Base-by-base conservation (phyloP, 2,329 filamentous ascomycete genomes). In the Venturia aucupariae region DNA sequence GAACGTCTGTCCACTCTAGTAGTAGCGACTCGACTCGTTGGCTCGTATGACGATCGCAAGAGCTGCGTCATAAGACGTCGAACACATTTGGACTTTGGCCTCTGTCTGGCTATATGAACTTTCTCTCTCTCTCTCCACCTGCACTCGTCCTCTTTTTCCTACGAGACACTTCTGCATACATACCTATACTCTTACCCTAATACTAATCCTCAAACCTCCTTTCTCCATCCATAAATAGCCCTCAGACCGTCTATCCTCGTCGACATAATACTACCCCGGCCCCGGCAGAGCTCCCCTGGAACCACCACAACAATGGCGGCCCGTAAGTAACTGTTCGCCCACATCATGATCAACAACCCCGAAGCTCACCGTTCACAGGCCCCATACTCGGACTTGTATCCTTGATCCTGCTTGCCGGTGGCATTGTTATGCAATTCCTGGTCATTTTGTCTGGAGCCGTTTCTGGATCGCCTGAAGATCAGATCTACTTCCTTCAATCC, bases 401-500 rank as follows among this genome's bases (percentile, higher is more conserved):
- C 72, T 77, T 89, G 65, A 75, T 89, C 69, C 78, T 89, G 67
- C 80, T 86, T 67, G 85, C 83, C 57, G 84, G 80, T 55, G 82
- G 84, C 63, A 77, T 87, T 62, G 75, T 89, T 35, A 75, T 90
- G 67, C 82, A 87, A 69, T 84, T 89, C 75, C 81, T 90, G 69
- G 82, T 86, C 67, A 78, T 90, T 61, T 79, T 90, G 55, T 85
- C 82, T 51, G 87, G 87, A 66, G 79, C 78, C 39, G 76, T 78
- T 65, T 78, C 85, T 70, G 73, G 72, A 54, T 77, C 71, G 17
- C 86, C 87, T 1, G 79, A 95, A 64, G 84, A 89, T 75, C 79
- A 86, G 66, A 91, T 92, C 68, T 97, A 91, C 77, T 96, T 97
- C 80, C 85, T 97, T 39, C 82, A 88, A 72, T 90, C 90, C 70